phyloP scores from a whole-genome alignment of 495 filamentous ascomycete species.

The Neurospora pannonica region DNA sequence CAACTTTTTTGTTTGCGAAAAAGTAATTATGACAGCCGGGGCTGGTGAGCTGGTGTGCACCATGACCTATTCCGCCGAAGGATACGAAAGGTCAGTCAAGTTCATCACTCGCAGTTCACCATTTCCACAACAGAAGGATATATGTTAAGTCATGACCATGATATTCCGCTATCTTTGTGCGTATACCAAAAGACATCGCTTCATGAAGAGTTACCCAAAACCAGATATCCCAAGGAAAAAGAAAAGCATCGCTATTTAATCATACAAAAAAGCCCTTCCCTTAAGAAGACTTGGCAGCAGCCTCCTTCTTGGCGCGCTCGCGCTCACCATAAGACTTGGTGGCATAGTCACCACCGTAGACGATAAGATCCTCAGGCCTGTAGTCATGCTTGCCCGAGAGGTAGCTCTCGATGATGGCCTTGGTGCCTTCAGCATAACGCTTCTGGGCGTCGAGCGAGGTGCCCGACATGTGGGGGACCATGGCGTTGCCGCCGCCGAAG shows the following conservation, averaged over 20 bases:
- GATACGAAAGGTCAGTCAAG: background rate
- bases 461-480: conserved; percentile 97
- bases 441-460: conserved; percentile 96
- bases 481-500: conserved; percentile 94
- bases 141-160: background rate
- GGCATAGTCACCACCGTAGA: conserved; percentile 84
- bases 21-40: too few relatives aligned
- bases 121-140: background rate
- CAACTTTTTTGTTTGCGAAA: too few relatives aligned
- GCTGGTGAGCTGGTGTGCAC: background rate
- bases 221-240: background rate
- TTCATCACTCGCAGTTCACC: background rate
- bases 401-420: conserved; percentile 85
- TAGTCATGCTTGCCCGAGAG: conserved; percentile 82
- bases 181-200: background rate
- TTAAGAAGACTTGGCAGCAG: background rate
- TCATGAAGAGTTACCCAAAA: background rate
- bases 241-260: background rate
- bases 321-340: conserved; percentile 92
- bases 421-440: conserved; percentile 82
- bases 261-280: background rate
- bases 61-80: background rate
- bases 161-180: background rate
- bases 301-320: conserved; percentile 13
- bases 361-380: conserved; percentile 83